Conservation (phyloP, 805 yeast species). For the Candida rishiriensis region DNA sequence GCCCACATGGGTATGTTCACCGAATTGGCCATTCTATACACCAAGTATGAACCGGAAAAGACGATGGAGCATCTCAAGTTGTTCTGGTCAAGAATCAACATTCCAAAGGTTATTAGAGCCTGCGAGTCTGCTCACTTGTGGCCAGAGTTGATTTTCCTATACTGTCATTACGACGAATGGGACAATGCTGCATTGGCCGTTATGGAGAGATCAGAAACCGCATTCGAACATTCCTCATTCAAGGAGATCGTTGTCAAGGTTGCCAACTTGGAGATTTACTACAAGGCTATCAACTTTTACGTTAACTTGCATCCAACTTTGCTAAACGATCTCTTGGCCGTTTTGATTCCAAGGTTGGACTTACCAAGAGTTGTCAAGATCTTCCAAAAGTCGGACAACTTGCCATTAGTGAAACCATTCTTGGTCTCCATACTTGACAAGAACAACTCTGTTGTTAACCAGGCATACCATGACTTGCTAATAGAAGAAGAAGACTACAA, state of each 20-base stretch:
- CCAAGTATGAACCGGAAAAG: constrained; percentile 84
- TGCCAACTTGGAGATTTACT: constrained; percentile 92
- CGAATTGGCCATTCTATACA: constrained; percentile 84
- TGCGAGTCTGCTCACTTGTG: constrained; percentile 92
- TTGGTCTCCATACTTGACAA: constrained; percentile 85
- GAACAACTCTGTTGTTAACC: constrained; percentile 86
- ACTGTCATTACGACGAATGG: constrained; percentile 99
- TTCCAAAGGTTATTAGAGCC: constrained; percentile 94
- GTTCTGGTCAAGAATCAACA: constrained; percentile 97
- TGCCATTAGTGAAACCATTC: constrained; percentile 95
- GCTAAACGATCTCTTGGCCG: constrained; percentile 79
- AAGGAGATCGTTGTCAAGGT: constrained; percentile 94
- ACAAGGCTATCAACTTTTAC: constrained; percentile 95
- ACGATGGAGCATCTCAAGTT: constrained; percentile 95
- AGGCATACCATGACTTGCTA: constrained; percentile 91
- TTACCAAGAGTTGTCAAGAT: constrained; percentile 91
- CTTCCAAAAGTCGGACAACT: constrained; percentile 91
- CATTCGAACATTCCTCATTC: constrained; percentile 90
- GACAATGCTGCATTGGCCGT: constrained; percentile 95
- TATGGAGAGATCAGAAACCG: constrained; percentile 91
- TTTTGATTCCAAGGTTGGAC: constrained; percentile 83
- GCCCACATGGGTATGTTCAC: constrained; percentile 99
- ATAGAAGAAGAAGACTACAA: constrained; percentile 96
- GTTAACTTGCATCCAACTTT: constrained; percentile 88
- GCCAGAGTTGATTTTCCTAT: constrained; percentile 93